phyloP scores from a whole-genome alignment of 768 basidiomycete genomes.

The Galerina marginata region DNA sequence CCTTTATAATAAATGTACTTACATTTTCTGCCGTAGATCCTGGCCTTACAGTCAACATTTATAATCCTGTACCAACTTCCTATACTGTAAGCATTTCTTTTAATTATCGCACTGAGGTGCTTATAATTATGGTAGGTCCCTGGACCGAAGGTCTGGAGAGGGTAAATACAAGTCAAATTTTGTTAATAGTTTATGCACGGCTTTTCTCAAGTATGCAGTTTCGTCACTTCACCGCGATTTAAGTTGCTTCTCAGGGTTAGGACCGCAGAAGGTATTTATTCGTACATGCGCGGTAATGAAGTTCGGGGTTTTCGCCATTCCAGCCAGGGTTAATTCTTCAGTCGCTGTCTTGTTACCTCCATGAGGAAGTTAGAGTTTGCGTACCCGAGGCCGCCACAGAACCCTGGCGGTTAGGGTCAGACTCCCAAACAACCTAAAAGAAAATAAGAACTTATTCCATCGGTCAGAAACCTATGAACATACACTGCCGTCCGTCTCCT shows the following conservation, averaged over 20 bases:
- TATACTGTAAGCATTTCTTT: constrained; percentile 29
- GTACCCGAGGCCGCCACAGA: constrained; percentile 47
- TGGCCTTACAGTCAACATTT: constrained; percentile 49
- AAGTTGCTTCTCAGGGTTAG: background rate
- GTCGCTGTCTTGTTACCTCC: constrained; percentile 8
- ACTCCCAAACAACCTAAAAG: constrained; percentile 61
- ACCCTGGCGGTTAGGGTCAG: constrained; percentile 59
- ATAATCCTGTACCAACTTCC: constrained; percentile 39
- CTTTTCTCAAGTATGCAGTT: no score
- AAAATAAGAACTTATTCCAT: background rate
- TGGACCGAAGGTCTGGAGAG: constrained; percentile 22
- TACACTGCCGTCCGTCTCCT: constrained; percentile 36
- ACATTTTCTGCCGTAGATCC: constrained; percentile 32
- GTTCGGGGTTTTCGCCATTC: background rate
- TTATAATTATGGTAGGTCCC: constrained; percentile 17
- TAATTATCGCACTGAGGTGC: background rate
- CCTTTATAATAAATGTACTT: background rate
- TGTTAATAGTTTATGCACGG: no score
- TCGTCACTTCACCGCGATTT: background rate
- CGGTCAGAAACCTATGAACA: background rate
- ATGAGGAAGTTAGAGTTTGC: constrained; percentile 16
- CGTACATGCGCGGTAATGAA: background rate
- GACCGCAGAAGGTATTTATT: background rate
- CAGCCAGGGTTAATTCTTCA: background rate
- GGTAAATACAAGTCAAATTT: constrained; percentile 7